Evolutionary conservation across 139 green algal genomes (phyloP).

Genomic region (Auxenochlorella pyrenoidosa): DNA sequence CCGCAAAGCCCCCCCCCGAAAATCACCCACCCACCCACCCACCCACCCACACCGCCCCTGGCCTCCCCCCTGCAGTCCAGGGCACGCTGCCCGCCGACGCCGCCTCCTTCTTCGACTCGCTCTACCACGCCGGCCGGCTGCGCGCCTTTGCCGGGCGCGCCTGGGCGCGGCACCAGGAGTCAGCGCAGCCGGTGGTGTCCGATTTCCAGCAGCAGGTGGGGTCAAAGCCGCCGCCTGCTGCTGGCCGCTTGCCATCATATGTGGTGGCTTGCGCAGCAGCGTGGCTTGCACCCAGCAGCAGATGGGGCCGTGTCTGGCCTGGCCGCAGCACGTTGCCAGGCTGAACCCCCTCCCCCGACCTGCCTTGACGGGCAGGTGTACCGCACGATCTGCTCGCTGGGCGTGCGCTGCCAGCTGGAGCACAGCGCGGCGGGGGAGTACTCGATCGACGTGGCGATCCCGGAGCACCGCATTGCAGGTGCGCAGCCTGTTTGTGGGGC

Average conservation of each 20-base stretch:
- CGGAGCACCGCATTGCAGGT: constrained; percentile 8
- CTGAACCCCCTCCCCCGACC: no score
- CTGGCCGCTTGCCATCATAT: no score
- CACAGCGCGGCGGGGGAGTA: constrained; percentile 30
- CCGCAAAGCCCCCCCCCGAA: no score
- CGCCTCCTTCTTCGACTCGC: constrained; percentile 19
- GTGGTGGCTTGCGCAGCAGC: no score
- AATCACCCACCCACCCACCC: no score
- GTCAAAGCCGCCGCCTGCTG: no score
- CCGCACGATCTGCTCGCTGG: constrained; percentile 9
- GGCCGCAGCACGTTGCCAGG: no score
- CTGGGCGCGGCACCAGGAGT: not conserved
- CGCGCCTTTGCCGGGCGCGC: not conserved
- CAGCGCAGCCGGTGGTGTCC: not conserved
- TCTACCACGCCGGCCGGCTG: constrained; percentile 24
- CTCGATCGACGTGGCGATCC: constrained; percentile 46
- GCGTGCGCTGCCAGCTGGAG: constrained; percentile 26
- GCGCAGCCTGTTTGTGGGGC: not conserved
- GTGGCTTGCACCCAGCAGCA: no score
- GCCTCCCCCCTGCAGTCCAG: not conserved
- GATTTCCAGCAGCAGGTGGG: constrained; percentile 20
- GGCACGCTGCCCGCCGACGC: not conserved
- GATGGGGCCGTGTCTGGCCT: no score
- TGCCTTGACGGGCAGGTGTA: constrained; percentile 3
- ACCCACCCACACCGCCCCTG: no score